Conservation (phyloP, 805 yeast genomes). For the Candida maltosa region DNA sequence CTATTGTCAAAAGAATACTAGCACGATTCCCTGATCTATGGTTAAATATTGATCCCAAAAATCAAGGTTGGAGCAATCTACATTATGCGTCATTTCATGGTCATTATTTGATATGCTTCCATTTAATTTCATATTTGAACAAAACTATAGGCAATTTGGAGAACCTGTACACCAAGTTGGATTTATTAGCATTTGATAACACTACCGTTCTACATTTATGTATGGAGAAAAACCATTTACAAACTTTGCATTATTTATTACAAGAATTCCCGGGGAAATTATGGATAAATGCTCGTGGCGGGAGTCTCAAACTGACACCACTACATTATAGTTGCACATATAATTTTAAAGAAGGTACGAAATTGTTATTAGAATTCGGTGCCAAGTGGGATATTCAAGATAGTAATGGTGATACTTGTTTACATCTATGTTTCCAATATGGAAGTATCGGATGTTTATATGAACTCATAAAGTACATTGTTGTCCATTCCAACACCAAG, state of each 20-base stretch:
- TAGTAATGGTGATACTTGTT: constrained; percentile 31
- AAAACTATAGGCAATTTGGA: constrained; percentile 14
- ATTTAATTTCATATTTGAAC: constrained; percentile 30
- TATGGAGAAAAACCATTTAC: constrained; percentile 28
- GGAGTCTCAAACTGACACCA: constrained; percentile 30
- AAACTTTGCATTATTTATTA: constrained; percentile 39
- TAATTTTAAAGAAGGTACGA: constrained; percentile 36
- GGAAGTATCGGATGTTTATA: constrained; percentile 30
- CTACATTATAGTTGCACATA: constrained; percentile 32
- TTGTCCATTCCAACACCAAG: constrained; percentile 8
- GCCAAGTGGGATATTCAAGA: constrained; percentile 32
- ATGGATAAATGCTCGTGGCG: constrained; percentile 38
- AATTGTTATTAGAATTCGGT: constrained; percentile 37
- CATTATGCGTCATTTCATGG: constrained; percentile 42
- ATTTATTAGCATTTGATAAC: constrained; percentile 35
- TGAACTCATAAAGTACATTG: constrained; percentile 17
- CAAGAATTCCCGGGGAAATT: constrained; percentile 38
- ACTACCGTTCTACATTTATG: constrained; percentile 36
- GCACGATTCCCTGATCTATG: constrained; percentile 40
- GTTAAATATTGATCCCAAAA: constrained; percentile 34
- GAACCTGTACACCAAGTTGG: constrained; percentile 17
- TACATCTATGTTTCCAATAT: constrained; percentile 37
- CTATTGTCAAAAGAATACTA: constrained; percentile 35
- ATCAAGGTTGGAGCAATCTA: constrained; percentile 40
- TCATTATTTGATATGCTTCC: constrained; percentile 40